A percentile compares a stretch with the other conserved stretches of the same genome.
Conservation (phyloP, 495 filamentous ascomycete genomes). For the Penicillium flavigenum region DNA sequence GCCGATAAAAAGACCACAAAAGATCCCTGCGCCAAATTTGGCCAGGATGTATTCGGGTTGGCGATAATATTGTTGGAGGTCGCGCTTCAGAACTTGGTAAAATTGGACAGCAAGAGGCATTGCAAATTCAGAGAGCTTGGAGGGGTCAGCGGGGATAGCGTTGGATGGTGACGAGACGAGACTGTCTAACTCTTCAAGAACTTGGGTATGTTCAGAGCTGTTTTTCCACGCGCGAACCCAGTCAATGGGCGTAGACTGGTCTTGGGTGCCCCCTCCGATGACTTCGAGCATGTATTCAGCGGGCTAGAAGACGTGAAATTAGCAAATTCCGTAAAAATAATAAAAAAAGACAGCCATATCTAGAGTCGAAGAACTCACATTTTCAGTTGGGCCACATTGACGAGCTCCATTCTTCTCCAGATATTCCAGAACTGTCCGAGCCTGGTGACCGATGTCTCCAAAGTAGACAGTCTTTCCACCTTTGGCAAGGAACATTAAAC, state of each 20-base stretch:
- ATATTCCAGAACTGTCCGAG: conserved; percentile 66
- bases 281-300: conserved; percentile 94
- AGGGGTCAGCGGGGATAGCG: neutral
- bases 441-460: conserved; percentile 79
- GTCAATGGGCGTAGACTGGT: conserved; percentile 69
- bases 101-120: conserved; percentile 39
- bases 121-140: conserved; percentile 43
- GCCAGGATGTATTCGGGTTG: conserved; percentile 4
- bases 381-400: conserved; percentile 69
- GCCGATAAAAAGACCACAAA: conserved; percentile 16
- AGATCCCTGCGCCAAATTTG: neutral
- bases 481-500: conserved; percentile 76
- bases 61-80: conserved; percentile 7
- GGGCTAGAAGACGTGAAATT: conserved; percentile 40
- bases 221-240: conserved; percentile 77
- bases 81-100: neutral
- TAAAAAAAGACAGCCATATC: no score
- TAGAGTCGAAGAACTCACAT: conserved; percentile 54
- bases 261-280: conserved; percentile 55
- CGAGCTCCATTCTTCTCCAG: conserved; percentile 74
- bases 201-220: conserved; percentile 61
- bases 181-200: conserved; percentile 60
- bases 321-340: conserved; percentile 3
- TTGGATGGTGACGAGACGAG: conserved; percentile 56
- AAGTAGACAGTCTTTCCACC: conserved; percentile 90